Conservation (phyloP, 2,329 filamentous ascomycete species). For the Exophiala xenobiotica region DNA sequence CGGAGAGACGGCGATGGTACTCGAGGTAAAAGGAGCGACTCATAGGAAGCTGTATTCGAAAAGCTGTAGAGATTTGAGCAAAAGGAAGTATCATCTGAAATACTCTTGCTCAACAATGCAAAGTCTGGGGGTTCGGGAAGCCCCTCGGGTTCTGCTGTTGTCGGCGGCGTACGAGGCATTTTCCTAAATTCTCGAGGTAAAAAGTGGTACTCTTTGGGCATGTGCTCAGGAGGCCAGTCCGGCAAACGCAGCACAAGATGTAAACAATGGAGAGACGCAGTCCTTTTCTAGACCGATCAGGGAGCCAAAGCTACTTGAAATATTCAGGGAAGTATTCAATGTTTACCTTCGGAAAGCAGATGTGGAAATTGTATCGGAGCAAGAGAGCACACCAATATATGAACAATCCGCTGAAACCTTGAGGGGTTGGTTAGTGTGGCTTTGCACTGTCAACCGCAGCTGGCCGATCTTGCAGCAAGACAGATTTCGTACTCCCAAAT, state of each 20-base stretch:
- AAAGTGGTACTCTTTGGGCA: neutral
- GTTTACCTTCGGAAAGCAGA: too few relatives aligned
- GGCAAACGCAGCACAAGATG: neutral
- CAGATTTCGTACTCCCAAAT: too few relatives aligned
- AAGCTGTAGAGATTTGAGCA: conserved; percentile 4
- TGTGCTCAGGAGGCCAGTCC: neutral
- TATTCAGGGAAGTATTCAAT: too few relatives aligned
- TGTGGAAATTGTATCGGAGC: too few relatives aligned
- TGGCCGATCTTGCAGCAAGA: too few relatives aligned
- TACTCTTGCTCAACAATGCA: neutral
- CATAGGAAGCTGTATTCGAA: conserved; percentile 2
- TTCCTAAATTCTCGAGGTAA: conserved; percentile 11
- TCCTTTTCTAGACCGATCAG: too few relatives aligned
- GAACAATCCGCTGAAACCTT: too few relatives aligned
- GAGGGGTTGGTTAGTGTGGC: too few relatives aligned
- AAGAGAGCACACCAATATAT: too few relatives aligned
- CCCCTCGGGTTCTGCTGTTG: neutral
- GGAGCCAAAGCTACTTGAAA: too few relatives aligned
- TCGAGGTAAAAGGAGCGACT: conserved; percentile 12
- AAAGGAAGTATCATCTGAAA: neutral
- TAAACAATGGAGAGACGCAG: neutral
- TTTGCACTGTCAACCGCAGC: too few relatives aligned
- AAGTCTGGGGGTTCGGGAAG: neutral
- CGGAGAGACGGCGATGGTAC: conserved; percentile 20
- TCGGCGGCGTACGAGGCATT: conserved; percentile 4